These are phyloP conservation scores for Prunus mira DNA, from an alignment of 306 rosid genomes.

Conservation along the genomic window DNA sequence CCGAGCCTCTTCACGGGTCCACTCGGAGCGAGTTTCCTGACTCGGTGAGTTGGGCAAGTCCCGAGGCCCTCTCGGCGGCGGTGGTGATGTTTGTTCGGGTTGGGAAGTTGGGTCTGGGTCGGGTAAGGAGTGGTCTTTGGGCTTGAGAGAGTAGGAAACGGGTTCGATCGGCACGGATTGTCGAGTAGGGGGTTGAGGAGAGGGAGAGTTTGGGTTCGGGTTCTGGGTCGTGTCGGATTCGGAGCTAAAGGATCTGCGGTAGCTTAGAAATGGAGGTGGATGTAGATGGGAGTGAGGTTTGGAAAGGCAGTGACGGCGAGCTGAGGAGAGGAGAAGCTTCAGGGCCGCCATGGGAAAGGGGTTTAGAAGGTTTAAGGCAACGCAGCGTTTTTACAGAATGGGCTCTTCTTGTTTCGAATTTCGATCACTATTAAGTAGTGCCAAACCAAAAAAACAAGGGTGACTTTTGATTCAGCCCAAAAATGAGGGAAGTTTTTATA, in stretches of 20 bases:
- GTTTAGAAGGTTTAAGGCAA: slow-evolving; percentile 29
- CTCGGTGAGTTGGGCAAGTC: slow-evolving; percentile 8
- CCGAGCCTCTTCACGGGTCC: slow-evolving; percentile 73
- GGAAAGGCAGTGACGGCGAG: slow-evolving; percentile 65
- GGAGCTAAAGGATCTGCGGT: slow-evolving; percentile 42
- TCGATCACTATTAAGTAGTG: background rate
- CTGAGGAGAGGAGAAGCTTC: slow-evolving; percentile 64
- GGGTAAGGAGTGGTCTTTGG: slow-evolving; percentile 38
- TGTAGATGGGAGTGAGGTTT: slow-evolving; percentile 26
- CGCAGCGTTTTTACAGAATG: background rate
- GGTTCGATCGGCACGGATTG: slow-evolving; percentile 52
- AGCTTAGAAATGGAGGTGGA: slow-evolving; percentile 29
- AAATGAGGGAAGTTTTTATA: too few species aligned
- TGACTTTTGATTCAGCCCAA: too few species aligned
- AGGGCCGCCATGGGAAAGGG: slow-evolving; percentile 59
- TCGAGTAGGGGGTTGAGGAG: slow-evolving; percentile 21
- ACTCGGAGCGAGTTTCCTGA: slow-evolving; percentile 32
- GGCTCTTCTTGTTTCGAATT: background rate
- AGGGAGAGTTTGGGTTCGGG: slow-evolving; percentile 24
- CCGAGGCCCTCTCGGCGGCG: slow-evolving; percentile 10
- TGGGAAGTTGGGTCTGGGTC: slow-evolving; percentile 23
- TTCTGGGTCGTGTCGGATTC: slow-evolving; percentile 36
- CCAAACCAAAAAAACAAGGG: background rate
- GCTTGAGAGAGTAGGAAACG: slow-evolving; percentile 67
- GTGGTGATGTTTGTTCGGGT: slow-evolving; percentile 25